A percentile compares a stretch with the other conserved stretches of the same genome.
Conservation (phyloP, 2,329 filamentous ascomycete species). For the Colletotrichum shisoi region DNA sequence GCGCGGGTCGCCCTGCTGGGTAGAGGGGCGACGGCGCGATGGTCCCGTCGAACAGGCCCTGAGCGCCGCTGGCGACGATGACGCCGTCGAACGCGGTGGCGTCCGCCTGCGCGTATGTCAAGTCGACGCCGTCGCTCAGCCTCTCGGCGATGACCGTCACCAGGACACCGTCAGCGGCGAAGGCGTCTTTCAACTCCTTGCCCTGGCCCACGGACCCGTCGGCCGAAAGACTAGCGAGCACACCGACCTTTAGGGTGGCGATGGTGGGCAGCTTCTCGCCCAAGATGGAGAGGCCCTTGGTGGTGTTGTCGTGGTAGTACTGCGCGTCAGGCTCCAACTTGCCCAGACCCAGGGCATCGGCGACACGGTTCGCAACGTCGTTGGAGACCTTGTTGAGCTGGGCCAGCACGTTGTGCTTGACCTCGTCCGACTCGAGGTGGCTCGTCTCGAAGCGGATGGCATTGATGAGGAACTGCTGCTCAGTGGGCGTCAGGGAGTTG, state of each 20-base stretch:
- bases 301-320: conserved; percentile 75
- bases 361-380: conserved; percentile 71
- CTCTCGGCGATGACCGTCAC: conserved; percentile 68
- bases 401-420: conserved; percentile 70
- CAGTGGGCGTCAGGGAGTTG: conserved; percentile 71
- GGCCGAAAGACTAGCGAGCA: conserved; percentile 60
- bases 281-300: conserved; percentile 67
- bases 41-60: conserved; percentile 58
- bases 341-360: conserved; percentile 64
- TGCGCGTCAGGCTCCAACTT: conserved; percentile 66
- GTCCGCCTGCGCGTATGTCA: conserved; percentile 71
- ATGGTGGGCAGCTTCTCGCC: conserved; percentile 65
- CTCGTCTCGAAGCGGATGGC: conserved; percentile 75
- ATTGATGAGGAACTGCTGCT: conserved; percentile 77
- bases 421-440: conserved; percentile 62
- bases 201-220: conserved; percentile 59
- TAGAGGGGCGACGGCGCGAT: conserved; percentile 61
- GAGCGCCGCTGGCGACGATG: conserved; percentile 64
- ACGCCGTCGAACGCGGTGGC: conserved; percentile 69
- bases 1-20: conserved; percentile 67
- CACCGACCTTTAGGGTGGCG: conserved; percentile 69
- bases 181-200: conserved; percentile 56
- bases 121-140: conserved; percentile 62
- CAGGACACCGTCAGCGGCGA: conserved; percentile 62
- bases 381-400: conserved; percentile 75